These are phyloP conservation scores for Pilasporangium apinafurcum DNA, from an alignment of 352 stramenopile genomes.

Conservation along the genomic window DNA sequence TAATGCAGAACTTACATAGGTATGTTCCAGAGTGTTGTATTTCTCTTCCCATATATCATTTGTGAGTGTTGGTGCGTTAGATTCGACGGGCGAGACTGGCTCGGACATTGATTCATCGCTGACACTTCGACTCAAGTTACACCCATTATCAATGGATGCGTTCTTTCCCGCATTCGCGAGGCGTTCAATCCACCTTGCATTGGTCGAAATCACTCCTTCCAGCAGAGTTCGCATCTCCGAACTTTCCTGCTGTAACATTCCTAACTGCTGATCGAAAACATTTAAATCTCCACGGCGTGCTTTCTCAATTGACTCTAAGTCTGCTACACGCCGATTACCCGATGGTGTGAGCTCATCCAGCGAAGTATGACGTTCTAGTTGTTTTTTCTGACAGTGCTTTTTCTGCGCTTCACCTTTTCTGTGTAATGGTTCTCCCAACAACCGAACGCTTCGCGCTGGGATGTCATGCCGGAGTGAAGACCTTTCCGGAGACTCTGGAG, in stretches of 20 bases:
- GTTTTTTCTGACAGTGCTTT: too few species aligned
- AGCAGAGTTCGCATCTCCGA: constrained; percentile 57
- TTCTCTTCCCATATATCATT: constrained; percentile 35
- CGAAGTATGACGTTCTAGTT: too few species aligned
- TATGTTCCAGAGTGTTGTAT: constrained; percentile 35
- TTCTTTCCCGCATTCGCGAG: constrained; percentile 20
- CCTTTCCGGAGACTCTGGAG: constrained; percentile 39
- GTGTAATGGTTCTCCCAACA: constrained; percentile 14
- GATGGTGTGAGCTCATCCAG: too few species aligned
- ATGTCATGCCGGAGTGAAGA: constrained; percentile 7
- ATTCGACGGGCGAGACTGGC: constrained; percentile 4
- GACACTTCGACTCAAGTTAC: constrained; percentile 2
- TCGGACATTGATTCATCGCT: constrained; percentile 17
- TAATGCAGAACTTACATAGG: constrained; percentile 13
- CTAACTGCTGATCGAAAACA: constrained; percentile 57
- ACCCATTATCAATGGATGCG: background rate
- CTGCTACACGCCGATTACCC: constrained; percentile 1
- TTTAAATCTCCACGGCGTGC: constrained; percentile 31
- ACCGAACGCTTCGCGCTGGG: constrained; percentile 10
- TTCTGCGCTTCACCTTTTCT: constrained; percentile 8
- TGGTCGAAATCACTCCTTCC: constrained; percentile 67
- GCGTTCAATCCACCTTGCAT: constrained; percentile 65
- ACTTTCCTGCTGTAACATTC: constrained; percentile 64
- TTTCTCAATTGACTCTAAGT: constrained; percentile 10
- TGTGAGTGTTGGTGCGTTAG: constrained; percentile 6